phyloP scores from a whole-genome alignment of 176 grass and related monocot genomes.

The Alopecurus myosuroides region DNA sequence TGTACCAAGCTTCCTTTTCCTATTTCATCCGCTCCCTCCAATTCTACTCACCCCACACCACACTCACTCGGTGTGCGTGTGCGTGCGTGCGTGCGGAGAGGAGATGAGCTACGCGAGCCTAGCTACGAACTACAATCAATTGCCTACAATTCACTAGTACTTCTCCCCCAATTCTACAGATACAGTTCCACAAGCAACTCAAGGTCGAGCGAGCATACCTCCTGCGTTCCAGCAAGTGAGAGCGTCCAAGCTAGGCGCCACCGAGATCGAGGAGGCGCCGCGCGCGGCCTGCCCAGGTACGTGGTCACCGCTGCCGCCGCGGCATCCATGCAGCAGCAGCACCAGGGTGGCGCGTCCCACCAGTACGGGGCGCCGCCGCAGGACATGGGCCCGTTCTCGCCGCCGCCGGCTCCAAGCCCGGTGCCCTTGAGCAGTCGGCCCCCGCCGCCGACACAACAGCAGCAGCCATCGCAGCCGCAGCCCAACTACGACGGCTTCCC shows the following conservation, averaged over 20 bases:
- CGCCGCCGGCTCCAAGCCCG: background rate
- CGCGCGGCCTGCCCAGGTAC: background rate
- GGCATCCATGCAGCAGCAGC: constrained; percentile 42
- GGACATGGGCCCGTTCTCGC: constrained; percentile 45
- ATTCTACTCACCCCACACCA: constrained; percentile 35
- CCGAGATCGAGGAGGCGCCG: no score
- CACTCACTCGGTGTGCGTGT: constrained; percentile 31
- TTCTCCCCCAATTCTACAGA: constrained; percentile 15
- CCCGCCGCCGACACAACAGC: background rate
- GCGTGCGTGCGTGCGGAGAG: background rate
- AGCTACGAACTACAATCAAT: background rate
- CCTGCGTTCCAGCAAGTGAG: no score
- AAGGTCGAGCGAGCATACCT: background rate
- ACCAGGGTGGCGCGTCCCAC: constrained; percentile 32
- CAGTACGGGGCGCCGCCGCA: constrained; percentile 30
- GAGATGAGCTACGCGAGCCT: background rate
- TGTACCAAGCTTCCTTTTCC: constrained; percentile 41
- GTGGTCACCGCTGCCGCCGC: background rate
- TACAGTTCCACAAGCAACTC: constrained; percentile 22
- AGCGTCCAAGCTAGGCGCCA: no score
- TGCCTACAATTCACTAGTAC: constrained; percentile 27
- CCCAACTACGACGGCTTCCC: constrained; percentile 30
- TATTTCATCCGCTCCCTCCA: constrained; percentile 53
- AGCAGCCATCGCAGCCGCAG: background rate
- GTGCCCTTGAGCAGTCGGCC: constrained; percentile 40